Evolutionary conservation across 2,329 filamentous ascomycete genomes (phyloP).

Genomic region (Colletotrichum sojae): DNA sequence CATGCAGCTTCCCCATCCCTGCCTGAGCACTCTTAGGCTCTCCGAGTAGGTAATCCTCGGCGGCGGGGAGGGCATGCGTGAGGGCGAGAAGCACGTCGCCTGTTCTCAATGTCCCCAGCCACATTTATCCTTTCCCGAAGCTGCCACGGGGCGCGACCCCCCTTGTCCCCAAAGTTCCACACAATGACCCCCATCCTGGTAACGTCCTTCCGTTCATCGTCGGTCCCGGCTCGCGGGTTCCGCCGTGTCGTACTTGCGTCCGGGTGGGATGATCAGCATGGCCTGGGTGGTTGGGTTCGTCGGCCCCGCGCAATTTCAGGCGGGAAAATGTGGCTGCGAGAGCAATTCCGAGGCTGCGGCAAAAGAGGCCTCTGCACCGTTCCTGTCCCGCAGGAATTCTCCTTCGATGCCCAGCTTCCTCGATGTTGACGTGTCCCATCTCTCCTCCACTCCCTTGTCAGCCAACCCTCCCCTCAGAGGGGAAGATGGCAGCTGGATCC

Average conservation of each 20-base stretch:
- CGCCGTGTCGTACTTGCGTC: slow-evolving; percentile 32
- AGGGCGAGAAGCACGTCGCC: slow-evolving; percentile 36
- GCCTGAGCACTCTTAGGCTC: slow-evolving; percentile 17
- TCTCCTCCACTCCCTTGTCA: slow-evolving; percentile 48
- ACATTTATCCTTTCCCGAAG: slow-evolving; percentile 3
- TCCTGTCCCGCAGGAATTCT: slow-evolving; percentile 51
- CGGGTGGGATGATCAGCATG: slow-evolving; percentile 41
- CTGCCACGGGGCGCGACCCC: slow-evolving; percentile 29
- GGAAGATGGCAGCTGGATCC: slow-evolving; percentile 48
- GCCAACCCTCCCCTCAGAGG: slow-evolving; percentile 31
- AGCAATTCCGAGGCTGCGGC: slow-evolving; percentile 28
- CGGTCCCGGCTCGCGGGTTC: slow-evolving; percentile 39
- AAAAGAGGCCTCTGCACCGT: slow-evolving; percentile 43
- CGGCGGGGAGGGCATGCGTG: slow-evolving; percentile 26
- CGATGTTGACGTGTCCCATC: slow-evolving; percentile 45
- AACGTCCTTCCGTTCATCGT: slow-evolving; percentile 21
- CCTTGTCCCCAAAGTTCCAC: slow-evolving; percentile 25
- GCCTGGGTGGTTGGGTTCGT: slow-evolving; percentile 29
- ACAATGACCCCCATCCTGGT: slow-evolving; percentile 39
- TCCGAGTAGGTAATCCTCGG: slow-evolving; percentile 11
- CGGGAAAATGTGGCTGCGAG: slow-evolving; percentile 12
- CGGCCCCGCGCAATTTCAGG: slow-evolving; percentile 12
- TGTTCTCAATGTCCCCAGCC: slow-evolving; percentile 12
- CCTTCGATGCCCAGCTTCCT: slow-evolving; percentile 49
- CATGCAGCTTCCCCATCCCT: slow-evolving; percentile 27